Percentiles rank a stretch among this genome's conserved stretches.
Conservation (phyloP, 2,329 filamentous ascomycete genomes). For the Niveomyces coronatus region DNA sequence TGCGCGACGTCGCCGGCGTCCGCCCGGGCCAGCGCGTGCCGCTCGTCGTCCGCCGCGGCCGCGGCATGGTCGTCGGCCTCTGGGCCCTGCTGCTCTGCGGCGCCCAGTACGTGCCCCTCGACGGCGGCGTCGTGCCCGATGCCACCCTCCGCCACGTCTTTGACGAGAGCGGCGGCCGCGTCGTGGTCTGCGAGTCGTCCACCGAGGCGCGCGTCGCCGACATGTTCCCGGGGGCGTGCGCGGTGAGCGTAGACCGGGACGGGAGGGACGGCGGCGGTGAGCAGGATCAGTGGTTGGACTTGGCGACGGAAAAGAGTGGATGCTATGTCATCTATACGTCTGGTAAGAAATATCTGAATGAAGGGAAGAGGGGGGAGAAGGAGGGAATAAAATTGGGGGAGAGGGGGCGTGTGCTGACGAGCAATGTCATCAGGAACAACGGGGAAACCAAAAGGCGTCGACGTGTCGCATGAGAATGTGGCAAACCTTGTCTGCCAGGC, state of each 20-base stretch:
- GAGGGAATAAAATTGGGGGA: no score
- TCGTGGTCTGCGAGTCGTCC: conserved; percentile 37
- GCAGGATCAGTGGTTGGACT: conserved; percentile 15
- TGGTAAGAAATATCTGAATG: conserved; percentile 22
- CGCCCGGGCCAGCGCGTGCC: conserved; percentile 36
- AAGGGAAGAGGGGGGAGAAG: no score
- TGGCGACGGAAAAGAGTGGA: conserved; percentile 26
- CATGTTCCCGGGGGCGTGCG: conserved; percentile 16
- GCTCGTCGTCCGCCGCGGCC: conserved; percentile 43
- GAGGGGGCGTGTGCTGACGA: conserved; percentile 2
- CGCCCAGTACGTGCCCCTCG: conserved; percentile 49
- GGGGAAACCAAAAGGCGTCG: conserved; percentile 47
- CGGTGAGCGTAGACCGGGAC: conserved; percentile 21
- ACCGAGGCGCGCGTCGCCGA: conserved; percentile 23
- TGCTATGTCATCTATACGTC: conserved; percentile 46
- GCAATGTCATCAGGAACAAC: conserved; percentile 35
- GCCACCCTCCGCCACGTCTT: conserved; percentile 39
- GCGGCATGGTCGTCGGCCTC: conserved; percentile 48
- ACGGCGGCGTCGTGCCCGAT: conserved; percentile 42
- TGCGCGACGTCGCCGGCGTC: conserved; percentile 30
- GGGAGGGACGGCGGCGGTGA: background rate
- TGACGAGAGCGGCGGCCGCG: conserved; percentile 30
- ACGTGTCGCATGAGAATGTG: conserved; percentile 45
- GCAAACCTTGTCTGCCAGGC: conserved; percentile 41
- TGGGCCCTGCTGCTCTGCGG: conserved; percentile 45